phyloP scores from a whole-genome alignment of 208 protist species.

The Kentomonas sorsogonicus region DNA sequence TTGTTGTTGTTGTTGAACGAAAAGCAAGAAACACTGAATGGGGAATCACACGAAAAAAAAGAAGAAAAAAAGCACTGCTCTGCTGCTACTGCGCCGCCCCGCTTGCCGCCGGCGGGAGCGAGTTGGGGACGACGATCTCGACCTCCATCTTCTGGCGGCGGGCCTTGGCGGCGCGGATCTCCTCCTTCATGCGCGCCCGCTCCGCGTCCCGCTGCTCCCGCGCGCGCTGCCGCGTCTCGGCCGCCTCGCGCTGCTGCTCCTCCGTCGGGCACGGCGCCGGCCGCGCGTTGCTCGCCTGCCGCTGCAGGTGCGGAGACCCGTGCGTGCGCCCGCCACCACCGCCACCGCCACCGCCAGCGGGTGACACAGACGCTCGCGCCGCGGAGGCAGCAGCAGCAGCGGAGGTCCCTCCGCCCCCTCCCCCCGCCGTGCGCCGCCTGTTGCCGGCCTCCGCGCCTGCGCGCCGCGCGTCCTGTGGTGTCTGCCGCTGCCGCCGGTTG shows the following conservation, averaged over 20 bases:
- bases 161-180: slow-evolving; percentile 54
- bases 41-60: background rate
- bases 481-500: slow-evolving; percentile 2
- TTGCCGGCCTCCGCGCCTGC: background rate
- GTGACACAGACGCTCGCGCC: slow-evolving; percentile 10
- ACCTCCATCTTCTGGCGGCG: slow-evolving; percentile 39
- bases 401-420: background rate
- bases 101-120: slow-evolving; percentile 5
- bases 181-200: slow-evolving; percentile 63
- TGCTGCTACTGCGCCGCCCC: background rate
- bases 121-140: slow-evolving; percentile 55
- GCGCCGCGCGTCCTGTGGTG: slow-evolving; percentile 3
- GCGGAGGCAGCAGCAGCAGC: background rate
- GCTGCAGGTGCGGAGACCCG: slow-evolving; percentile 21
- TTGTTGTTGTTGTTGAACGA: too few relatives aligned
- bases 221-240: slow-evolving; percentile 32
- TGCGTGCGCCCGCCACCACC: slow-evolving; percentile 10
- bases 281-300: slow-evolving; percentile 40
- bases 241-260: slow-evolving; percentile 26
- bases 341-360: background rate
- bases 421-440: background rate
- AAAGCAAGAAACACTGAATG: background rate
- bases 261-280: slow-evolving; percentile 15
- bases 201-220: slow-evolving; percentile 64
- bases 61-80: slow-evolving; percentile 6